phyloP scores from a whole-genome alignment of 192 early-diverging fungal species.

The Martensiomyces pterosporus region DNA sequence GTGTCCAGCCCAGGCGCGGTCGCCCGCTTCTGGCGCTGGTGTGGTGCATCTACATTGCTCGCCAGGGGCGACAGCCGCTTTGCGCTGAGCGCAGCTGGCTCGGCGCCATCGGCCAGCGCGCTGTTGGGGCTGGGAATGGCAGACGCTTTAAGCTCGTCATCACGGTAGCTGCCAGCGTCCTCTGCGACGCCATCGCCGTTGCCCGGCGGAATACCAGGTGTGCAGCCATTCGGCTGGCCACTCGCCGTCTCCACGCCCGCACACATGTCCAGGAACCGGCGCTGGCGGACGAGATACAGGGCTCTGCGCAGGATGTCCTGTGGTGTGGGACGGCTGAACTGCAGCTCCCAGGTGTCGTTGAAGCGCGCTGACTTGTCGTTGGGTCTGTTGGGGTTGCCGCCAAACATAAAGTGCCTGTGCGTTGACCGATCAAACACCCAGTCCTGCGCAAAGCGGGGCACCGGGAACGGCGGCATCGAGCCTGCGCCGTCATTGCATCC shows the following conservation, averaged over 20 bases:
- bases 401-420: conserved; percentile 84
- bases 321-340: conserved; percentile 48
- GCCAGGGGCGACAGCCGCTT: too few relatives aligned
- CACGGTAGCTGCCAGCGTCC: too few relatives aligned
- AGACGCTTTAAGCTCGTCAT: conserved; percentile 26
- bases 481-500: too few relatives aligned
- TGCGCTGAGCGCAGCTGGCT: too few relatives aligned
- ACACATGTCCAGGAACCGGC: conserved; percentile 81
- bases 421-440: conserved; percentile 75
- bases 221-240: conserved; percentile 1
- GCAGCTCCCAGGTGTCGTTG: conserved; percentile 46
- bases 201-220: too few relatives aligned
- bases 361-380: conserved; percentile 45
- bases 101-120: conserved; percentile 1
- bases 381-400: conserved; percentile 73
- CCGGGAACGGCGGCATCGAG: conserved; percentile 52
- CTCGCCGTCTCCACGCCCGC: conserved; percentile 10
- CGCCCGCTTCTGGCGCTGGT: neutral
- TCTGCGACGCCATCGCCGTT: too few relatives aligned
- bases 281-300: conserved; percentile 73
- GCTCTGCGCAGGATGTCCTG: conserved; percentile 68
- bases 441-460: conserved; percentile 90
- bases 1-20: neutral
- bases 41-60: too few relatives aligned
- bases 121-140: conserved; percentile 46